Conservation (phyloP, 2,329 filamentous ascomycete genomes). For the Scedosporium minutisporum region DNA sequence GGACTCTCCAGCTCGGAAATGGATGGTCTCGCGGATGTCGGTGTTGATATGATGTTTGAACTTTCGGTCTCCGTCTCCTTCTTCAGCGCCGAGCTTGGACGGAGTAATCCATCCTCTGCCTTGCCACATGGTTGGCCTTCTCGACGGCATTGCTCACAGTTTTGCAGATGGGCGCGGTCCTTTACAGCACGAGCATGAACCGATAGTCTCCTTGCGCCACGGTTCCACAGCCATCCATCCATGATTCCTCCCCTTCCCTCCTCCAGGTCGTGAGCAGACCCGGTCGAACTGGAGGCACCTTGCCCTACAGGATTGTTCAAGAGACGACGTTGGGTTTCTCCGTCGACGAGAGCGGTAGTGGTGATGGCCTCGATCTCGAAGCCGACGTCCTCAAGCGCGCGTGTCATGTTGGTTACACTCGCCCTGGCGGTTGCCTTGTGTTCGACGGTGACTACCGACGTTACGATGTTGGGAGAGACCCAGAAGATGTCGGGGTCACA, state of each 20-base stretch:
- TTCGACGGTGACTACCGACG: conserved; percentile 55
- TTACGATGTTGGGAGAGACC: conserved; percentile 62
- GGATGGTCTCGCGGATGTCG: background rate
- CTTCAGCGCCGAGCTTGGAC: background rate
- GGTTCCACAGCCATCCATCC: conserved; percentile 21
- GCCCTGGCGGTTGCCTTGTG: conserved; percentile 35
- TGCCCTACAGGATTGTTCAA: background rate
- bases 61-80: background rate
- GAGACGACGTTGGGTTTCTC: conserved; percentile 9
- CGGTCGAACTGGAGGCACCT: conserved; percentile 9
- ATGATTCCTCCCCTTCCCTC: conserved; percentile 13
- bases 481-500: conserved; percentile 38
- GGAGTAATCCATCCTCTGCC: background rate
- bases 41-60: background rate
- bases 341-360: conserved; percentile 22
- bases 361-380: conserved; percentile 39
- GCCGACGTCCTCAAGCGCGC: conserved; percentile 43
- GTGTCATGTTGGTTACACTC: conserved; percentile 31
- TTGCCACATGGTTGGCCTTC: background rate
- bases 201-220: background rate
- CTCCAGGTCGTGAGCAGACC: conserved; percentile 15
- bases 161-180: conserved; percentile 22
- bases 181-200: conserved; percentile 1
- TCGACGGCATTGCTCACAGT: conserved; percentile 26
- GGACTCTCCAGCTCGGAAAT: conserved; percentile 7